Conservation (phyloP, 768 basidiomycete species). For the Ramaria sp. region DNA sequence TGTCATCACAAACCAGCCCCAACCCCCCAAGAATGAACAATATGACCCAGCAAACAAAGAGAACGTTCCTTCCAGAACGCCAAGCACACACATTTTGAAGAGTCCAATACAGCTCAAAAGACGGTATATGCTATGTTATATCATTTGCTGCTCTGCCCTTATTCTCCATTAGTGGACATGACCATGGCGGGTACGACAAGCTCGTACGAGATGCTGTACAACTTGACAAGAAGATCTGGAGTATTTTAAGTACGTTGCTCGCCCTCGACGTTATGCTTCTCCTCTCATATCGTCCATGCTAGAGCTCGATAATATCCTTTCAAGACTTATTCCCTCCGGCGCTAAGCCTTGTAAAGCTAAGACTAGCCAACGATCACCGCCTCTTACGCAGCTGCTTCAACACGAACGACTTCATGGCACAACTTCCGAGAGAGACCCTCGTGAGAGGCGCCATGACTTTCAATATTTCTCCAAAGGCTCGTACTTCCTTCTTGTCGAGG, state of each 20-base stretch:
- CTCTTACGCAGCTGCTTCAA: slow-evolving; percentile 46
- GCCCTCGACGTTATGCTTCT: neutral
- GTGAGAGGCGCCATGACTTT: slow-evolving; percentile 78
- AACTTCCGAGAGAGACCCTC: slow-evolving; percentile 84
- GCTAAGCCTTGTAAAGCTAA: slow-evolving; percentile 22
- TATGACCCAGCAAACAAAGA: slow-evolving; percentile 47
- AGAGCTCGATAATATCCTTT: slow-evolving; percentile 10
- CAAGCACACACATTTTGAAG: slow-evolving; percentile 27
- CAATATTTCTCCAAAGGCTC: slow-evolving; percentile 71
- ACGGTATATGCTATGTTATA: slow-evolving; percentile 33
- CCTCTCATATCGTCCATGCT: neutral
- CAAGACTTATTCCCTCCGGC: slow-evolving; percentile 17
- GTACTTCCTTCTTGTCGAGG: slow-evolving; percentile 87
- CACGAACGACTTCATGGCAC: slow-evolving; percentile 70
- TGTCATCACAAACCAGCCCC: slow-evolving; percentile 58
- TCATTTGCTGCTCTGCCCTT: neutral
- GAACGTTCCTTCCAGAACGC: slow-evolving; percentile 35
- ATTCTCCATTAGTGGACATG: neutral
- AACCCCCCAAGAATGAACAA: slow-evolving; percentile 19
- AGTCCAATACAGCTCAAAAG: slow-evolving; percentile 58
- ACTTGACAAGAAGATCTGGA: slow-evolving; percentile 86
- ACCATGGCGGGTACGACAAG: slow-evolving; percentile 29
- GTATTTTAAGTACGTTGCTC: slow-evolving; percentile 21
- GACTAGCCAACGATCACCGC: slow-evolving; percentile 24
- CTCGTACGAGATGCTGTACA: slow-evolving; percentile 56